Evolutionary conservation across 495 filamentous ascomycete species (phyloP).

Genomic region (Trichoderma gamsii): DNA sequence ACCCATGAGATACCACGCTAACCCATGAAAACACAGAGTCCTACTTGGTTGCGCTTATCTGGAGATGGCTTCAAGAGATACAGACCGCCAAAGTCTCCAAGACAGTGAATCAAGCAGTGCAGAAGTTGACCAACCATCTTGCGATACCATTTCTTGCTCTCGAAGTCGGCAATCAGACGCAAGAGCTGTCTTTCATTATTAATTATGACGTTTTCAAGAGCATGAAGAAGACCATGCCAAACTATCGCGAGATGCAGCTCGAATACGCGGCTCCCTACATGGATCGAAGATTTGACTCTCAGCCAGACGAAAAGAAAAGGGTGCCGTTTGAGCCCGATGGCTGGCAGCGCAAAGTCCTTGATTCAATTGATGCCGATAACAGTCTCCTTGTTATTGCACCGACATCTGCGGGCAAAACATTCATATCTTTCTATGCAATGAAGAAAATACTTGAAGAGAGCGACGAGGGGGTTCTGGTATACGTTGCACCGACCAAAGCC

Average conservation of each 20-base stretch:
- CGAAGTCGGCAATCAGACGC: not conserved
- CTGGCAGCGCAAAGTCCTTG: conserved; percentile 70
- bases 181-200: conserved; percentile 18
- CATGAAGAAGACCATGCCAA: conserved; percentile 15
- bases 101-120: not conserved
- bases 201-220: conserved; percentile 13
- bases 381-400: conserved; percentile 72
- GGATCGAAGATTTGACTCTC: conserved; percentile 64
- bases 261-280: conserved; percentile 64
- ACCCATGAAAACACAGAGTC: not conserved
- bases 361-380: conserved; percentile 60
- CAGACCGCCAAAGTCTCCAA: not conserved
- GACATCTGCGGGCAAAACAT: conserved; percentile 60
- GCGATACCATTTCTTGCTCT: not conserved
- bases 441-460: conserved; percentile 60
- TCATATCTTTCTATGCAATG: conserved; percentile 72
- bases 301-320: conserved; percentile 48
- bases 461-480: conserved; percentile 65
- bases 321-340: conserved; percentile 66
- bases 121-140: not conserved
- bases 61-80: conserved; percentile 7
- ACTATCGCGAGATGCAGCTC: conserved; percentile 53
- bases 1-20: conserved; percentile 10
- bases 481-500: conserved; percentile 76
- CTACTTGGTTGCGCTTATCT: conserved; percentile 2